Evolutionary conservation across 345 rosid species (phyloP).

Genomic region (Eutrema yunnanense): DNA sequence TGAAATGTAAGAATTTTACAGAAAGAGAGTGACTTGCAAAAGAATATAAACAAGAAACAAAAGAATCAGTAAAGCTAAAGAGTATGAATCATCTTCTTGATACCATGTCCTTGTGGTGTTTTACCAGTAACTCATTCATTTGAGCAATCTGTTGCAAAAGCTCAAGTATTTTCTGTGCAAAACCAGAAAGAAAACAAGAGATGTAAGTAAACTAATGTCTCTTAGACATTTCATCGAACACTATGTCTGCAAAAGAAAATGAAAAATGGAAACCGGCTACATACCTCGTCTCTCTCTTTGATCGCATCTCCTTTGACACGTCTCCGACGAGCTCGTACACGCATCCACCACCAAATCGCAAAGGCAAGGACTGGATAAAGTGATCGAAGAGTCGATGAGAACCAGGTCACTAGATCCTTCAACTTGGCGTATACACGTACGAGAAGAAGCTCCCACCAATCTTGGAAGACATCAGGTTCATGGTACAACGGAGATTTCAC

Average conservation of each 20-base stretch:
- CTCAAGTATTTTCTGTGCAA: slow-evolving; percentile 43
- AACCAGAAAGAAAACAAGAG: not conserved
- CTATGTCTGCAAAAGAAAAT: not conserved
- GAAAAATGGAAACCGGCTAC: not conserved
- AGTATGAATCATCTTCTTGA: slow-evolving; percentile 18
- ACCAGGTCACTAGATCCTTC: slow-evolving; percentile 3
- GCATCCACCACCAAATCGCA: slow-evolving; percentile 44
- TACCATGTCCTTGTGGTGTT: slow-evolving; percentile 37
- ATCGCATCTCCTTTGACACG: slow-evolving; percentile 12
- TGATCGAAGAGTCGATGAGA: slow-evolving; percentile 21
- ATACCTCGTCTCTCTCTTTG: slow-evolving; percentile 47
- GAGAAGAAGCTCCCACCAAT: slow-evolving; percentile 33
- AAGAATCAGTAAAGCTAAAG: slow-evolving; percentile 14
- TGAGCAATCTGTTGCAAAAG: slow-evolving; percentile 52
- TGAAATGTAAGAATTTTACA: not conserved
- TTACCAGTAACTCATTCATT: slow-evolving; percentile 48
- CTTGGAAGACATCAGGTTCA: not conserved
- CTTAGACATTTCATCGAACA: slow-evolving; percentile 28
- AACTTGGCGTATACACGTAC: slow-evolving; percentile 31
- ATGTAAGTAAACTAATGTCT: not conserved
- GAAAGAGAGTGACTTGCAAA: not conserved
- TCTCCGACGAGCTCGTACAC: slow-evolving; percentile 28
- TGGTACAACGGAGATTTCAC: not conserved
- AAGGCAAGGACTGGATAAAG: slow-evolving; percentile 21
- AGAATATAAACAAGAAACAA: slow-evolving; percentile 15